These are phyloP conservation scores for Penicillium cataractarum DNA, from an alignment of 495 filamentous ascomycete genomes.

Conservation along the genomic window DNA sequence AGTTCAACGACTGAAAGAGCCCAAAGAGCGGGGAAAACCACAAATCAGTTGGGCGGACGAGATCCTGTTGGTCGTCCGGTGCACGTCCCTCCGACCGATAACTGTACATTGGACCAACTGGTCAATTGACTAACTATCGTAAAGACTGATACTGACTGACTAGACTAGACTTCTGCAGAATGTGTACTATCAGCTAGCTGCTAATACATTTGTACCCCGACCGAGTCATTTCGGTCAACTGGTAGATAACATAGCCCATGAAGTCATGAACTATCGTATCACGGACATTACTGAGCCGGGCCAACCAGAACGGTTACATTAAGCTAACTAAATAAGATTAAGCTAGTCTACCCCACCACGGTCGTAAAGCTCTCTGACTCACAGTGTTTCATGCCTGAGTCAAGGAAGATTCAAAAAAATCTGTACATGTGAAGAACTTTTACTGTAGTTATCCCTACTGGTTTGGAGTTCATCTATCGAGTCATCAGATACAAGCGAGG, in stretches of 20 bases:
- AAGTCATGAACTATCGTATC: not conserved
- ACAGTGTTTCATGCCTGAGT: slow-evolving; percentile 4
- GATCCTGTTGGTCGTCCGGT: not conserved
- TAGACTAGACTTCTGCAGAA: too few relatives aligned
- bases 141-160: too few relatives aligned
- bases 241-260: too few relatives aligned
- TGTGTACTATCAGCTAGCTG: too few relatives aligned
- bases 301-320: not conserved
- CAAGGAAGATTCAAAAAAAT: not conserved
- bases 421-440: too few relatives aligned
- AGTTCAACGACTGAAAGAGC: not conserved
- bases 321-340: not conserved
- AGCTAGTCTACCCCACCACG: not conserved
- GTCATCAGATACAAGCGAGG: not conserved
- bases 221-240: not conserved
- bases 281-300: not conserved
- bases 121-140: not conserved
- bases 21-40: too few relatives aligned
- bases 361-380: slow-evolving; percentile 2
- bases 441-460: too few relatives aligned
- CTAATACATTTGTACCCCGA: too few relatives aligned
- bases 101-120: not conserved
- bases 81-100: slow-evolving; percentile 1
- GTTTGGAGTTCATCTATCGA: not conserved
- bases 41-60: too few relatives aligned